Evolutionary conservation across 1,284 basidiomycete genomes (phyloP).

Genomic region (Rhizoctonia solani): DNA sequence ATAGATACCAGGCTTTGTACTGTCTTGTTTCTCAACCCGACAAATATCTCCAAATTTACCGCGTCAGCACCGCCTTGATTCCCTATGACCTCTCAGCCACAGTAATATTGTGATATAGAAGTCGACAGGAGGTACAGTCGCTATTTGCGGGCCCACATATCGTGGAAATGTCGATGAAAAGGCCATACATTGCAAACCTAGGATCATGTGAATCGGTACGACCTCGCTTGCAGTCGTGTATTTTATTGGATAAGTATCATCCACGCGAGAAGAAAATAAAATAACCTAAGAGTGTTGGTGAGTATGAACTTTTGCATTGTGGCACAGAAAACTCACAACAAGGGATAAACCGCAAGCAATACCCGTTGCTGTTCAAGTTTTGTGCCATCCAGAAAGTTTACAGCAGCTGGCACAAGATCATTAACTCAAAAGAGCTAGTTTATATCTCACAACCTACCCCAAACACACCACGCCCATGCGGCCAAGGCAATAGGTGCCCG

Average conservation of each 20-base stretch:
- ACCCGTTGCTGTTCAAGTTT: slow-evolving; percentile 87
- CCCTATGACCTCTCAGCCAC: too few relatives aligned
- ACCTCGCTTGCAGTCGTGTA: not conserved
- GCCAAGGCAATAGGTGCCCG: slow-evolving; percentile 80
- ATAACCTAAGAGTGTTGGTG: slow-evolving; percentile 55
- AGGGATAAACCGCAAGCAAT: slow-evolving; percentile 88
- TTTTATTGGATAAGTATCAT: slow-evolving; percentile 87
- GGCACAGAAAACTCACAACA: slow-evolving; percentile 61
- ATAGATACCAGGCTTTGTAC: not conserved
- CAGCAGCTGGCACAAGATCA: slow-evolving; percentile 64
- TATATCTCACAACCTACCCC: slow-evolving; percentile 68
- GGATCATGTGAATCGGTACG: not conserved
- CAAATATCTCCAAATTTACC: too few relatives aligned
- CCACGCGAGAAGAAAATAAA: slow-evolving; percentile 87
- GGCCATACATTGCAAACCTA: not conserved
- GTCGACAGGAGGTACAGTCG: not conserved
- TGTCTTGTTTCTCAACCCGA: too few relatives aligned
- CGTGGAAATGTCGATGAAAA: not conserved
- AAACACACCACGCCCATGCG: slow-evolving; percentile 93
- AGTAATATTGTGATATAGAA: too few relatives aligned
- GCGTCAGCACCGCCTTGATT: too few relatives aligned
- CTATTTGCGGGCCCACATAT: not conserved
- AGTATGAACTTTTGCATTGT: not conserved
- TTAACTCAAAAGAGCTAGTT: not conserved
- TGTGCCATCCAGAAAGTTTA: slow-evolving; percentile 93